These are phyloP conservation scores for Linderina pennispora DNA, from an alignment of 192 early-diverging fungal genomes.

Conservation along the genomic window DNA sequence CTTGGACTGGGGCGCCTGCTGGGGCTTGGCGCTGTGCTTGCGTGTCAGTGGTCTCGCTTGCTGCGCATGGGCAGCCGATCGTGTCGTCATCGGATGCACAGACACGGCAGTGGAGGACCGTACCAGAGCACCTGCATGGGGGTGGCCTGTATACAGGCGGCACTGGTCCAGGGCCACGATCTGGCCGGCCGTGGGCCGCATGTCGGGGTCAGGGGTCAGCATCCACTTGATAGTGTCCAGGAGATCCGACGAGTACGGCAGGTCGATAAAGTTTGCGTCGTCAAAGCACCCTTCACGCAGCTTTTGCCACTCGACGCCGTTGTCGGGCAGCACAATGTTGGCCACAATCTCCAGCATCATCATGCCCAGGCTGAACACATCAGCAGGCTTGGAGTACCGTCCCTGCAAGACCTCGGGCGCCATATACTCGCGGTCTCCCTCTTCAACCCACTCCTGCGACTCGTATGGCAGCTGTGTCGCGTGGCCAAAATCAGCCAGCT, in stretches of 20 bases:
- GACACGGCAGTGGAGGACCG: conserved; percentile 23
- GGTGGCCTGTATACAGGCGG: conserved; percentile 7
- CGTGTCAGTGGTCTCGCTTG: too few relatives aligned
- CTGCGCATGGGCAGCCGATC: conserved; percentile 4
- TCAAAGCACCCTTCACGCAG: conserved; percentile 71
- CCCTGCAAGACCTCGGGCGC: conserved; percentile 77
- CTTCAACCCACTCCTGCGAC: conserved; percentile 39
- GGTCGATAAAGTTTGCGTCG: conserved; percentile 47
- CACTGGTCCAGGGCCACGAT: conserved; percentile 43
- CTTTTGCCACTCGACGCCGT: conserved; percentile 81
- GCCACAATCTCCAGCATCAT: conserved; percentile 82
- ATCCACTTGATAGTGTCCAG: conserved; percentile 58
- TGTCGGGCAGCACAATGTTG: conserved; percentile 83
- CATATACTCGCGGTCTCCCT: conserved; percentile 93
- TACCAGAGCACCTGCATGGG: conserved; percentile 4
- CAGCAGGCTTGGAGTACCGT: conserved; percentile 68
- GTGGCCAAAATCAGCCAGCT: conserved; percentile 90
- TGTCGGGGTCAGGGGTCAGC: conserved; percentile 53
- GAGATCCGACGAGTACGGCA: conserved; percentile 48
- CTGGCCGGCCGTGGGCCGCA: conserved; percentile 51
- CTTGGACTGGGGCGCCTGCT: too few relatives aligned
- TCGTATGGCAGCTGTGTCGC: conserved; percentile 45
- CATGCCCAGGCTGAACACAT: conserved; percentile 92
- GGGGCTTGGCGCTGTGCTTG: too few relatives aligned
- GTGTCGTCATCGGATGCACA: conserved; percentile 4